Conservation (phyloP, 1,139 yeast genomes). For the Pneumocystis canis region DNA sequence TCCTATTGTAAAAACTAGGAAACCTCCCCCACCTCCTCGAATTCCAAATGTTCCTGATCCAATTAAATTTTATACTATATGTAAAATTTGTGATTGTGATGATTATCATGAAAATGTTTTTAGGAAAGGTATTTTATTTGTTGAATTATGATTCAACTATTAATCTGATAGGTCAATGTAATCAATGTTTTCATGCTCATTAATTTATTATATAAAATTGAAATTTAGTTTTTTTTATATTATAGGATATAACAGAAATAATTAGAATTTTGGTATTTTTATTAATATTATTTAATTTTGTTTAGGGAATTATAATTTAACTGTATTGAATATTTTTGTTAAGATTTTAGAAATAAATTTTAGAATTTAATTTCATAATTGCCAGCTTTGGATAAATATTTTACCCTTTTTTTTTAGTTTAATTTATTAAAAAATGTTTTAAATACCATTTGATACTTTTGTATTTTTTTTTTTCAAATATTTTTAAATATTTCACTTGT, state of each 20-base stretch:
- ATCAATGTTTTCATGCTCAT: background rate
- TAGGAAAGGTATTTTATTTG: background rate
- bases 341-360: constrained; percentile 1
- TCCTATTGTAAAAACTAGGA: background rate
- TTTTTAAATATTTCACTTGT: constrained; percentile 56
- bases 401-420: constrained; percentile 64
- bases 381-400: constrained; percentile 61
- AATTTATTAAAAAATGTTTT: constrained; percentile 51
- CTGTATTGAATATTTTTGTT: background rate
- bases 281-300: background rate
- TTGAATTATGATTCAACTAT: background rate
- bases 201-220: background rate
- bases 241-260: background rate
- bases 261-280: background rate
- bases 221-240: no score
- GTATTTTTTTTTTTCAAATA: constrained; percentile 51
- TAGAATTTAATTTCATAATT: constrained; percentile 63
- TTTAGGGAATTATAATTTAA: background rate
- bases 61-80: background rate
- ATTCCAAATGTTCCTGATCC: background rate
- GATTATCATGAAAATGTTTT: background rate
- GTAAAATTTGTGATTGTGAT: background rate
- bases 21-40: background rate
- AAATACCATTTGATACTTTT: constrained; percentile 71
- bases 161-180: background rate